Evolutionary conservation across 2,329 filamentous ascomycete genomes (phyloP).

Genomic region (Aureobasidium sp.): DNA sequence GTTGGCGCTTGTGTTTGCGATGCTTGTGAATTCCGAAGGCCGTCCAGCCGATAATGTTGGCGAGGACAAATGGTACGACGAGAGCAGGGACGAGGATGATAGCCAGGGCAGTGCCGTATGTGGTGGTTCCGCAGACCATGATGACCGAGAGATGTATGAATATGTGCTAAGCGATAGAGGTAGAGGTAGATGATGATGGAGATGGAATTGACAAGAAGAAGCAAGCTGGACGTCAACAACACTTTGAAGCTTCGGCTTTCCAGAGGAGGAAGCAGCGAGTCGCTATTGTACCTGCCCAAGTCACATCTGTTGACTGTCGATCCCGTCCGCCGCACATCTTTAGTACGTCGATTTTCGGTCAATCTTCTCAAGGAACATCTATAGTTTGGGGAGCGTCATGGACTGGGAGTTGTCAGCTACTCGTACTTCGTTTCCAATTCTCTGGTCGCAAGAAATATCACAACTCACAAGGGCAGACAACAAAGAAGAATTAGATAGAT

Average conservation of each 20-base stretch:
- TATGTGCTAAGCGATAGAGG: background rate
- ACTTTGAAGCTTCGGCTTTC: background rate
- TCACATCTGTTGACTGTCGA: background rate
- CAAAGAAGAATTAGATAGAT: background rate
- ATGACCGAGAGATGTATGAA: background rate
- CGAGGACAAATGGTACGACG: background rate
- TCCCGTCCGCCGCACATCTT: background rate
- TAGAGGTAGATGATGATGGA: background rate
- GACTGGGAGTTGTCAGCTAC: background rate
- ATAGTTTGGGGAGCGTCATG: background rate
- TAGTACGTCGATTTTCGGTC: background rate
- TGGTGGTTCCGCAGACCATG: background rate
- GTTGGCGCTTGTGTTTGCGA: background rate
- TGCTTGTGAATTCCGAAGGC: background rate
- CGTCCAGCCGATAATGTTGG: background rate
- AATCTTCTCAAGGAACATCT: background rate
- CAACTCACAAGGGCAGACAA: background rate
- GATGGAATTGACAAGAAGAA: background rate
- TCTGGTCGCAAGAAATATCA: background rate
- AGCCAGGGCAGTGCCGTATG: background rate
- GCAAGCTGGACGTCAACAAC: background rate
- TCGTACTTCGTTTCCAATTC: too few relatives aligned
- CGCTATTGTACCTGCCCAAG: background rate
- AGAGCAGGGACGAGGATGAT: background rate
- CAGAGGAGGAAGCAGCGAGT: background rate